Base-by-base conservation (phyloP, 345 rosid species). In the Citrus inodora region DNA sequence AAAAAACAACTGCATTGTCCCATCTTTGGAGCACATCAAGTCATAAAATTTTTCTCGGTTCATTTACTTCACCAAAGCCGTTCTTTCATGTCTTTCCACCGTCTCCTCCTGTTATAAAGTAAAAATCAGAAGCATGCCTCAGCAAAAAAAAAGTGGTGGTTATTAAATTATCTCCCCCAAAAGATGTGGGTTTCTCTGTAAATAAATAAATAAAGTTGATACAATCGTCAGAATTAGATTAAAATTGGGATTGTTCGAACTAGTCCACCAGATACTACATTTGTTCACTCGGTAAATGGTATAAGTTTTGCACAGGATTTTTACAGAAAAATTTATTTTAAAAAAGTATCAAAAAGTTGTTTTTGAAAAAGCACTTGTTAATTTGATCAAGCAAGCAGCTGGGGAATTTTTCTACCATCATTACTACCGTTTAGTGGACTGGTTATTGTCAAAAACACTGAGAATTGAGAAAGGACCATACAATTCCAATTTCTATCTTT, bases 81-180 rank as follows among this genome's bases (percentile, higher is more conserved):
- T 4, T 88, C 92, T 83, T 86, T 87, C 73, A 68, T 85, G 84
- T 90, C 97, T 66, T 81, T 84, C 89, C 87, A 89, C 97, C 97
- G 88, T 80, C 94, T 93, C 86, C 94, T 93, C 95, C 97, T 94
- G 91, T 63, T 68, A 33, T 59, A 51, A 74, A 32, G 28, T 1
- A 35, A 42, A 62, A 42, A 62, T 9, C 38, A 65, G 25, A 63
- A 69, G 27, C 53, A 56, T 35, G 37, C 7, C 6, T 40, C 59
- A 32, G 33, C 17, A 14, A 3, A 22, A 22, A 1, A 17, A 16
- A 40, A 46, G 51, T 46, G 51, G 3, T 3, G 10, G 51, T 46
- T 3, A 46, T 46, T 46, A 11, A 46, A 13, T 46, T 46, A 13
- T 13, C 51, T 13, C 51, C 56, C 5, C 56, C 19, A 1, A 35